A percentile compares a stretch with the other conserved stretches of the same genome.
Conservation (phyloP, 139 green algal genomes). For the Microglena sp. region DNA sequence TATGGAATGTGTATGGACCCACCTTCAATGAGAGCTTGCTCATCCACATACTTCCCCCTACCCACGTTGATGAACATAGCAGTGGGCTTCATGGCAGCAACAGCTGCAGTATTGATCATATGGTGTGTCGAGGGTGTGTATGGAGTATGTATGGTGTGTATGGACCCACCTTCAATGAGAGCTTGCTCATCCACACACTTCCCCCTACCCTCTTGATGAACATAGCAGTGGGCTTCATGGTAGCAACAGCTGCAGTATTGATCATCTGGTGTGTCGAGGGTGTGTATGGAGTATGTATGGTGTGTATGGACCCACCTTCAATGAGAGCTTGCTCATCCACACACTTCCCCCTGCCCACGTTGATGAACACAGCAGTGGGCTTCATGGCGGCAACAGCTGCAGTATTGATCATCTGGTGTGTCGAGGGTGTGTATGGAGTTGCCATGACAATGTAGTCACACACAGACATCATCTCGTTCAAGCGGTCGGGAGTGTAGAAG, state of each 20-base stretch:
- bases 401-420: constrained; percentile 39
- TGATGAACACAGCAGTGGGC: constrained; percentile 63
- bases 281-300: constrained; percentile 60
- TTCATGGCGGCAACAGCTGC: constrained; percentile 56
- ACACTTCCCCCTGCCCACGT: constrained; percentile 68
- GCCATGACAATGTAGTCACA: constrained; percentile 69
- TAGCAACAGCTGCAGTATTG: constrained; percentile 34
- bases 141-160: too few relatives aligned
- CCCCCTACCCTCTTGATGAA: constrained; percentile 76
- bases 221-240: constrained; percentile 57
- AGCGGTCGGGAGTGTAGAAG: constrained; percentile 47
- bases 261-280: constrained; percentile 48
- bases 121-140: background rate
- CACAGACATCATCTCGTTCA: constrained; percentile 44
- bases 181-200: constrained; percentile 67
- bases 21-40: constrained; percentile 2
- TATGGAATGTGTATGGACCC: background rate
- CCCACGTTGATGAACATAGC: background rate
- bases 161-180: constrained; percentile 46
- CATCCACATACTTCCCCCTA: background rate
- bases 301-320: too few relatives aligned
- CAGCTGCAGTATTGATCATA: background rate
- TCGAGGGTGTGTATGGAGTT: constrained; percentile 52
- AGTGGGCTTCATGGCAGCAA: background rate
- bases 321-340: constrained; percentile 67